Conservation (phyloP, 768 basidiomycete species). For the Cubamyces sp. region DNA sequence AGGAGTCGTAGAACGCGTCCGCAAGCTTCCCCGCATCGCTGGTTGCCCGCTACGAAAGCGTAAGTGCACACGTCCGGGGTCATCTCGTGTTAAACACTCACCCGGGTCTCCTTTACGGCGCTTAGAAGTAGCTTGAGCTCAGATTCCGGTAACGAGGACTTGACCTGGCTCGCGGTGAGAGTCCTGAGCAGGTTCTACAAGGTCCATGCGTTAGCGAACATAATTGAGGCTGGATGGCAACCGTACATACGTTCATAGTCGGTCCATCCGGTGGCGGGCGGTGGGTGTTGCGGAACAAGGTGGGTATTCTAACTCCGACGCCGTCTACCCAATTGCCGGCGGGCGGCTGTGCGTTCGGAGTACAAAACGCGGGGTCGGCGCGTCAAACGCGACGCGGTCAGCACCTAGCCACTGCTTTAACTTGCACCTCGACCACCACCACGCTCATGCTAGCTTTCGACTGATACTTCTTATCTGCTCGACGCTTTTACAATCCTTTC, state of each 20-base stretch:
- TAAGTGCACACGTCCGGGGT: slow-evolving; percentile 9
- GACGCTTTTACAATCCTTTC: slow-evolving; percentile 25
- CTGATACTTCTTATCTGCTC: slow-evolving; percentile 29
- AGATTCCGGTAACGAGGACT: slow-evolving; percentile 57
- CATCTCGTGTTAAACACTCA: slow-evolving; percentile 48
- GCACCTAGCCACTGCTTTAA: slow-evolving; percentile 19
- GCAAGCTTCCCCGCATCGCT: slow-evolving; percentile 75
- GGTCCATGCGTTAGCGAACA: slow-evolving; percentile 21
- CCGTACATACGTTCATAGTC: slow-evolving; percentile 44
- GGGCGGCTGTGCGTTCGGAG: neutral
- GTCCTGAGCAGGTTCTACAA: slow-evolving; percentile 86
- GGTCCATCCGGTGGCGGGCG: slow-evolving; percentile 33
- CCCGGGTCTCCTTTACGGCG: slow-evolving; percentile 87
- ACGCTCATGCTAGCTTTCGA: slow-evolving; percentile 29
- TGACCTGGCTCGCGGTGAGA: slow-evolving; percentile 77
- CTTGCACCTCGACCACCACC: slow-evolving; percentile 15
- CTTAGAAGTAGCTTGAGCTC: slow-evolving; percentile 84
- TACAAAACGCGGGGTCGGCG: slow-evolving; percentile 10
- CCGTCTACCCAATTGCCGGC: neutral
- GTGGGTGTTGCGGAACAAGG: slow-evolving; percentile 35
- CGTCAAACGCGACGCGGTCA: slow-evolving; percentile 33
- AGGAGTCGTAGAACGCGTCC: slow-evolving; percentile 91
- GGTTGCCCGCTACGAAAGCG: slow-evolving; percentile 42
- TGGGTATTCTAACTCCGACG: slow-evolving; percentile 35
- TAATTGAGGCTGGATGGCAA: slow-evolving; percentile 34